Base-by-base conservation (phyloP, 306 rosid species). In the Hippophae rhamnoides region DNA sequence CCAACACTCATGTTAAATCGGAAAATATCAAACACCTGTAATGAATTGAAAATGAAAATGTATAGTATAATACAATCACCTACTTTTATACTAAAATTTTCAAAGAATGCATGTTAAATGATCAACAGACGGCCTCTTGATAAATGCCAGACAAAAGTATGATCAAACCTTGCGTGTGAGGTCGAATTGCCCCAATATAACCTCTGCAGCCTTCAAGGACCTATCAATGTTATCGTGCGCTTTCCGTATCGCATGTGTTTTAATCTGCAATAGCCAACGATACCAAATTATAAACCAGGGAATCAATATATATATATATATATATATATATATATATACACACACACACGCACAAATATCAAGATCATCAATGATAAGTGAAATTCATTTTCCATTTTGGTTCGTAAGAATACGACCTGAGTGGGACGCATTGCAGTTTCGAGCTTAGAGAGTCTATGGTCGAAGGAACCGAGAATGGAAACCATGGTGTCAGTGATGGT, bases 401-500 rank as follows among this genome's bases (percentile, higher is more conserved):
- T 18, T 18, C 23, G 43, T 45, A 9, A 6, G 18, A n/a, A 8
- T 13, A 8, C 7, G 48, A 87, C 99, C 90, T 88, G 99, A 75
- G 96, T 92, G 23, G 99, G 99, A 52, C 96, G 93, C 95, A 92
- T 86, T 52, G 96, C 95, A 42, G 99, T 85, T 54, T 92, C 96
- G 10, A 92, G 86, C 6, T 96, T 88, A 47, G 99, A 92, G 65
- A 88, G 99, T 43, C 99, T 95, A 75, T 85, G 84, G 59, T 92
- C 96, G 62, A 92, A 92, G 63, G 99, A 92, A 41, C 99, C 93
- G 42, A 92, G 96, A 74, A 85, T 92, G 72, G 95, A 48, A 44
- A 92, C 94, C 94, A 90, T 82, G 81, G 54, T 80, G 54, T 87
- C 95, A 10, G 90, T 84, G 40, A 87, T 79, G 59, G 78, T 79